These are phyloP conservation scores for Cymbopogon flexuosus DNA, from an alignment of 202 grass and related monocot species.

Conservation along the genomic window DNA sequence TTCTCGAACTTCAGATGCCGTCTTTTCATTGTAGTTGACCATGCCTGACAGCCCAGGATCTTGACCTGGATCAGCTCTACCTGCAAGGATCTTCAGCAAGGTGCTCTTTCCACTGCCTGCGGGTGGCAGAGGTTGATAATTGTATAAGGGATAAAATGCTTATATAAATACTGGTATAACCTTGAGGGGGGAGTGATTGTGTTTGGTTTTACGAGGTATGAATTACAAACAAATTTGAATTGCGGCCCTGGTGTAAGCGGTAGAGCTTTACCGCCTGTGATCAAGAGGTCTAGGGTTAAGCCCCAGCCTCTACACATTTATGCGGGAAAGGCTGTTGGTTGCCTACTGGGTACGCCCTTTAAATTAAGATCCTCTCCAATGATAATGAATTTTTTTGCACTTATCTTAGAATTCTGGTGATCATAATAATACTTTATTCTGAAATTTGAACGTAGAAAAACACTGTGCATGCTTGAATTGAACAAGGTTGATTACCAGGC, in stretches of 20 bases:
- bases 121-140: neutral
- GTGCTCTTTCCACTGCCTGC: slow-evolving; percentile 29
- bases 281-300: too few relatives aligned
- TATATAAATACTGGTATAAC: neutral
- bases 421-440: neutral
- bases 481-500: slow-evolving; percentile 19
- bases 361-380: too few relatives aligned
- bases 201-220: neutral
- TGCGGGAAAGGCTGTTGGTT: too few relatives aligned
- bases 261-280: too few relatives aligned
- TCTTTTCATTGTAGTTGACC: slow-evolving; percentile 27
- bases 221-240: too few relatives aligned
- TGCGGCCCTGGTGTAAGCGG: too few relatives aligned
- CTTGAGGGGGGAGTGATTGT: neutral
- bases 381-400: neutral
- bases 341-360: too few relatives aligned
- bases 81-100: slow-evolving; percentile 26
- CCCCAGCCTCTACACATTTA: too few relatives aligned
- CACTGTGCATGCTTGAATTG: slow-evolving; percentile 9
- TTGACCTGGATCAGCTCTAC: neutral
- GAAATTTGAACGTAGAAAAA: neutral
- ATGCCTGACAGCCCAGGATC: slow-evolving; percentile 9
- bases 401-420: neutral
- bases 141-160: neutral
- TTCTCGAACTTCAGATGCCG: slow-evolving; percentile 11